A percentile compares a stretch with the other conserved stretches of the same genome.
Conservation (phyloP, 2,329 filamentous ascomycete species). For the Lecanosticta acicola region DNA sequence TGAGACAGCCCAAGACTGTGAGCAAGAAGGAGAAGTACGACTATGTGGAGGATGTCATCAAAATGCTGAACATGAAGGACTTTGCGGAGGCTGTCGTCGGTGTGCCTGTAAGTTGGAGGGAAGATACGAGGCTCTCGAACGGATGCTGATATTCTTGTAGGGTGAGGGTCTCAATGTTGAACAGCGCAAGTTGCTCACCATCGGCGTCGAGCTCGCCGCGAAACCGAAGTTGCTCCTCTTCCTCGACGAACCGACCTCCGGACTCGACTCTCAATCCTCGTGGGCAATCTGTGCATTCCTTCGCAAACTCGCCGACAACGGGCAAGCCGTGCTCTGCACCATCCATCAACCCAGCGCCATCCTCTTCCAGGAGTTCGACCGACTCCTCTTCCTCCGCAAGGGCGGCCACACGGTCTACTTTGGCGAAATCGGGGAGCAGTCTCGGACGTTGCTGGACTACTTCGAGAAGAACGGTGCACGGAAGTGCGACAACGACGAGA, state of each 20-base stretch:
- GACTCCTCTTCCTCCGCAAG: conserved; percentile 40
- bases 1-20: conserved; percentile 52
- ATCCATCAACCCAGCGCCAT: conserved; percentile 44
- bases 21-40: conserved; percentile 54
- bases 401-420: conserved; percentile 45
- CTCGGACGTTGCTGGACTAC: conserved; percentile 38
- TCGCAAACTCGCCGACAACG: conserved; percentile 51
- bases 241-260: conserved; percentile 54
- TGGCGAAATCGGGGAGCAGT: conserved; percentile 43
- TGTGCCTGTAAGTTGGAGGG: conserved; percentile 39
- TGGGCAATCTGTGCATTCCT: conserved; percentile 61
- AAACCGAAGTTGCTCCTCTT: conserved; percentile 57
- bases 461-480: conserved; percentile 62
- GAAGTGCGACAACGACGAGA: conserved; percentile 52
- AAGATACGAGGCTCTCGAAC: conserved; percentile 48
- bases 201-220: conserved; percentile 43
- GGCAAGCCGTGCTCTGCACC: conserved; percentile 44
- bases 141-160: conserved; percentile 46
- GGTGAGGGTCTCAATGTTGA: conserved; percentile 56
- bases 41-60: conserved; percentile 60
- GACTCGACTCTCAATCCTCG: conserved; percentile 58
- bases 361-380: conserved; percentile 44
- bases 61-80: conserved; percentile 61
- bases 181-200: conserved; percentile 57
- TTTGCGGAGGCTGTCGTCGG: conserved; percentile 60